Evolutionary conservation across 768 basidiomycete species (phyloP).

Genomic region (Mycena vitilis): DNA sequence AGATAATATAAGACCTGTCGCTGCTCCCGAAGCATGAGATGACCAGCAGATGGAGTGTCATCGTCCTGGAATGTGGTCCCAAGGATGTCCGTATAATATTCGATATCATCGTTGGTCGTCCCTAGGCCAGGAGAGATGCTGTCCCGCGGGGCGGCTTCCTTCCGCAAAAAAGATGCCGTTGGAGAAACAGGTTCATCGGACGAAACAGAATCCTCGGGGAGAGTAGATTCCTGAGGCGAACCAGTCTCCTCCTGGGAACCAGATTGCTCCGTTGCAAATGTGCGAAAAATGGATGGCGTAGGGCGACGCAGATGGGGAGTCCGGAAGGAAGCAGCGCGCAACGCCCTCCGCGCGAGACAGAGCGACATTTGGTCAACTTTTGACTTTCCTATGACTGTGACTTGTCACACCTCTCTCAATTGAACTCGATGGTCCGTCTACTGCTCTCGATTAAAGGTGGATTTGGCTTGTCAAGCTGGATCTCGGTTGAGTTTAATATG

Average conservation of each 20-base stretch:
- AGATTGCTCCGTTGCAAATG: slow-evolving; percentile 10
- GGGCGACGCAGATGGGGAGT: neutral
- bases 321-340: slow-evolving; percentile 1
- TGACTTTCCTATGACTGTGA: neutral
- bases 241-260: neutral
- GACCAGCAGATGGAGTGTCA: slow-evolving; percentile 78
- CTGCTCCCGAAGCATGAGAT: slow-evolving; percentile 79
- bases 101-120: slow-evolving; percentile 52
- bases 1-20: slow-evolving; percentile 81
- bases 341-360: slow-evolving; percentile 26
- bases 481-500: slow-evolving; percentile 55
- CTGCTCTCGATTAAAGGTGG: slow-evolving; percentile 35
- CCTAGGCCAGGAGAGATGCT: slow-evolving; percentile 35
- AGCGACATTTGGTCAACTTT: slow-evolving; percentile 34
- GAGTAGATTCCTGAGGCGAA: no score
- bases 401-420: slow-evolving; percentile 3
- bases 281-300: slow-evolving; percentile 33
- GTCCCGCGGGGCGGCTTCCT: no score
- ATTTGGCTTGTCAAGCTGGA: neutral
- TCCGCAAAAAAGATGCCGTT: neutral
- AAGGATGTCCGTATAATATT: slow-evolving; percentile 57
- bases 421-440: slow-evolving; percentile 26
- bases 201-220: no score
- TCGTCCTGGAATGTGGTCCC: slow-evolving; percentile 60
- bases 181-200: neutral